Base-by-base conservation (phyloP, 1,284 basidiomycete genomes). In the Pyrrhoderma lamaoense region DNA sequence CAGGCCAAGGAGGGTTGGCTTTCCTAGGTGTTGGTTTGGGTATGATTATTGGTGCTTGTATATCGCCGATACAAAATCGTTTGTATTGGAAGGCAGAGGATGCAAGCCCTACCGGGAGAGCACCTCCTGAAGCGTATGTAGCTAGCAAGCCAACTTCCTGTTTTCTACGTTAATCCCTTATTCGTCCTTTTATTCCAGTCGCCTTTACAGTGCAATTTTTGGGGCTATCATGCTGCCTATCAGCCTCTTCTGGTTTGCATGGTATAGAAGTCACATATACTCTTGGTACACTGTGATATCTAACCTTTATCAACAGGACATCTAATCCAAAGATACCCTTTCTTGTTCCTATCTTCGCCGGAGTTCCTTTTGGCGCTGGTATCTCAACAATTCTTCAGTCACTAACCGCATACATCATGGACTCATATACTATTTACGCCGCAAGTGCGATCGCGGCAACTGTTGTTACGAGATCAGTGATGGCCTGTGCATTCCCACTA, bases 391-490 rank as follows among this genome's bases (percentile, higher is more conserved):
- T 84, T 55, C 72, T 84, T 64, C 76, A 78, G 51, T 72, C 74
- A 31, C 64, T 78, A 18, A 75, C 75, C 27, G 75, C 77, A 9
- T 87, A 85, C 66, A 68, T 85, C 49, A 81, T 85, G 73, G 82
- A 83, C 57, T 68, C 75, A 2, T 85, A 83, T 62, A 68, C 70
- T 22, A 67, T 80, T 23, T 80, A 80, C 58, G 81, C 80, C 52
- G 83, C 84, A 0, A 79, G 76, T 51, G 82, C 82, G 2, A 71
- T 85, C 31, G 83, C 85, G 0, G 77, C 84, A 31, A 84, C 82
- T 19, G 79, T 86, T 22, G 77, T 90, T 22, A 62, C 83, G 36
- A 77, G 86, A 38, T 81, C 78, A 2, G 64, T 76, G 2, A 74
- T 82, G 48, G 87, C 82, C 2, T 79, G 78, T 1, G 69, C 76